Percentiles rank a stretch among this genome's conserved stretches.
These are phyloP conservation scores for Colletotrichum coccodes DNA, from an alignment of 2,329 filamentous ascomycete species.

Conservation along the genomic window DNA sequence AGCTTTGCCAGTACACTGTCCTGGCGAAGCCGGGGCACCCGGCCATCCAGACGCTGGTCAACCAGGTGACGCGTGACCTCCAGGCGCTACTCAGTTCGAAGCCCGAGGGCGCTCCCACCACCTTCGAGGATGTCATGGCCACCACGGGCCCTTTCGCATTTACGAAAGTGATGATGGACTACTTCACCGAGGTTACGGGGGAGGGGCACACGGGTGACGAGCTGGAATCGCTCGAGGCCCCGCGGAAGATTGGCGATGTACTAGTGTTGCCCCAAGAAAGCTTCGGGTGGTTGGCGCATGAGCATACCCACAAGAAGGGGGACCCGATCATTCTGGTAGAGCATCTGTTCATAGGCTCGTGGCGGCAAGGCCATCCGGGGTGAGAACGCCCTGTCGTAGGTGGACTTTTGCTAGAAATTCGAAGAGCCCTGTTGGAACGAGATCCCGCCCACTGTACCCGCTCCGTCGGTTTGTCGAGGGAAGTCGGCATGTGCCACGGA, in stretches of 20 bases:
- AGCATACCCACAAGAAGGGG: constrained; percentile 24
- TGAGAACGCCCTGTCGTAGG: not conserved
- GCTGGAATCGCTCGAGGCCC: constrained; percentile 39
- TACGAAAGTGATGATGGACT: constrained; percentile 43
- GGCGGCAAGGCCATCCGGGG: constrained; percentile 33
- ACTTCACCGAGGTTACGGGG: constrained; percentile 39
- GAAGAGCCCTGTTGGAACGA: no score
- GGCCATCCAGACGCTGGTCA: constrained; percentile 72
- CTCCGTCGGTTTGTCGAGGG: no score
- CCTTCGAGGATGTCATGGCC: constrained; percentile 44
- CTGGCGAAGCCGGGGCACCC: constrained; percentile 79
- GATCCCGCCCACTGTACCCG: no score
- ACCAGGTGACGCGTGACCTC: constrained; percentile 63
- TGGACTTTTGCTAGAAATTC: not conserved
- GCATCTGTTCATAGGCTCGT: constrained; percentile 37
- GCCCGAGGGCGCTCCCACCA: constrained; percentile 24
- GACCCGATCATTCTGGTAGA: constrained; percentile 34
- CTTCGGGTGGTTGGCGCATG: constrained; percentile 36
- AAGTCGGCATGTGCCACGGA: no score
- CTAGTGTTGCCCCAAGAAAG: constrained; percentile 43
- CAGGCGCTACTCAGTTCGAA: constrained; percentile 35
- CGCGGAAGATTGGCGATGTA: constrained; percentile 44
- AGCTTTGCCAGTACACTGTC: constrained; percentile 81
- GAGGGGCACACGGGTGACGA: constrained; percentile 42
- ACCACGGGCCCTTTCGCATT: constrained; percentile 44